phyloP scores from a whole-genome alignment of 163 green algal species.

The Scenedesmus sp. region DNA sequence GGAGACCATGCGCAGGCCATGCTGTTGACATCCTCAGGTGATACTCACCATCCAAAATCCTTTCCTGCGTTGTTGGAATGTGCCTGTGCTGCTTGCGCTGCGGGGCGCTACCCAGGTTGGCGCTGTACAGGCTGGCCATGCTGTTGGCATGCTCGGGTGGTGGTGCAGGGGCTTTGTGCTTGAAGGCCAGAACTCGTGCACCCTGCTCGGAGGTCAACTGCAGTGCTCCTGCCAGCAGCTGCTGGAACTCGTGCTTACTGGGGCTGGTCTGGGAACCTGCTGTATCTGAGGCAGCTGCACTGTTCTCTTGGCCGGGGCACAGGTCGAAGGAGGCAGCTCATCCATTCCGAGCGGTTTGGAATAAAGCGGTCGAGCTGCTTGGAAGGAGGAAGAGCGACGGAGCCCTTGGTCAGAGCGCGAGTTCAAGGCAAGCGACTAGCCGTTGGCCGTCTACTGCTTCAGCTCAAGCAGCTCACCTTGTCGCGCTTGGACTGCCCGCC shows the following conservation, averaged over 20 bases:
- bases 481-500: constrained; percentile 21
- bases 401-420: not conserved
- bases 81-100: constrained; percentile 77
- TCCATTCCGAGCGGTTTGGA: constrained; percentile 88
- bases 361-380: constrained; percentile 98
- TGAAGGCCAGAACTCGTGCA: constrained; percentile 83
- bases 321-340: constrained; percentile 89
- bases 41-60: constrained; percentile 90
- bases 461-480: constrained; percentile 32
- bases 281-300: not conserved
- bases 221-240: constrained; percentile 57
- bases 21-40: not conserved
- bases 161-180: constrained; percentile 84
- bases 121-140: constrained; percentile 75
- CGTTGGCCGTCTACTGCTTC: not conserved
- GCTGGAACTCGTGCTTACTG: constrained; percentile 64
- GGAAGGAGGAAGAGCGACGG: not conserved
- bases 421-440: constrained; percentile 18
- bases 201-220: constrained; percentile 48
- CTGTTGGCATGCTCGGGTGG: constrained; percentile 75
- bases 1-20: too few relatives aligned
- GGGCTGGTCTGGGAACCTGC: constrained; percentile 27
- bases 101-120: constrained; percentile 64
- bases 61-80: constrained; percentile 79
- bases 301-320: constrained; percentile 78